Base-by-base conservation (phyloP, 352 stramenopile genomes). In the Phytophthora fragariae region DNA sequence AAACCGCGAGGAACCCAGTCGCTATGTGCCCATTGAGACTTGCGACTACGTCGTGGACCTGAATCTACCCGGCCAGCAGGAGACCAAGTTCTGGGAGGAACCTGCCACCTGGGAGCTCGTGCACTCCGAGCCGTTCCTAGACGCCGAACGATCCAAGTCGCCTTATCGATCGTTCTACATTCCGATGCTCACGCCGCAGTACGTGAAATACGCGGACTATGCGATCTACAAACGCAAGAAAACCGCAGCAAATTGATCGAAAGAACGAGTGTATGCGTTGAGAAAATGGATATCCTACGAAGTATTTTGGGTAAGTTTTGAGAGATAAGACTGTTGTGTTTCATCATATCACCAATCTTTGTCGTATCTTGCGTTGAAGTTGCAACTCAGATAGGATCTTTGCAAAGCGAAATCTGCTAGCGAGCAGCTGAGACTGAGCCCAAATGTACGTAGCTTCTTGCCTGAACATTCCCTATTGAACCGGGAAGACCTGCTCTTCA, bases 31-130 rank as follows among this genome's bases (percentile, higher is more conserved):
- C 1, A 57, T 97, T 31, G 62, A 77, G 17, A 57, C 80, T 39
- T 99, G 97, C 70, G 90, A 98, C 75, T 98, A 89, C 64, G 79
- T 98, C 17, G 83, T 99, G 39, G 95, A 98, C 57, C 72, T 96
- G 57, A 85, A 92, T 29, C 62, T 97, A 52, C 83, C 85, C 0
- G 56, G 59, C 35, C 85, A 92, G 65, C 59, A 86, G 21, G 86
- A 96, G 65, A 83, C 75, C 24, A 91, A 90, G 72, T 86, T 92
- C 54, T 94, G 82, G 82, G 73, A 91, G 52, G 41, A 86, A 6
- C 68, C 76, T 21, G 52, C 72, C 33, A 77, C 79, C 19, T 96
- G 89, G 89, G 54, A 84, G 59, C 63, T 83, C 3, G 64, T 93
- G 46, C 61, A 92, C 58, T 68, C 68, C 12, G 83, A 88, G 55